Base-by-base conservation (phyloP, 345 rosid genomes). In the Adansonia digitata region DNA sequence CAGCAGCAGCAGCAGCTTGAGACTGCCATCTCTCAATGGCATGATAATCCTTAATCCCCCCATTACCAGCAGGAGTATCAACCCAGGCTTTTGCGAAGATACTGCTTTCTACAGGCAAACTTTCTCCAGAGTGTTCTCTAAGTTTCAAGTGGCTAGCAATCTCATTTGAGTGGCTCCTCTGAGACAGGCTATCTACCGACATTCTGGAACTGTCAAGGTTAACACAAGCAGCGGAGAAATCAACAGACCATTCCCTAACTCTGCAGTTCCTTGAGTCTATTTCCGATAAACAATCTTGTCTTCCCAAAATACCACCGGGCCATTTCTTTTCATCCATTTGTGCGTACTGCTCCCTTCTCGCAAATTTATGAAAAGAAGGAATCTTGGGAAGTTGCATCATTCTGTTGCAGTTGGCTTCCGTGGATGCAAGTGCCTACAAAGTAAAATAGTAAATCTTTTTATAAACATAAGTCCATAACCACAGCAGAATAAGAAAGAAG, bases 1-100 rank as follows among this genome's bases (percentile, higher is more conserved):
- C 96, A 60, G 98, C 98, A 20, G 99, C 98, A 20, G 99, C 99
- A 83, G 99, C 98, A 43, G 99, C 99, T 90, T 93, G 98, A 82
- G 97, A 96, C 80, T 93, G 98, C 99, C 99, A 96, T 85, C 99
- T 89, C 78, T 93, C 98, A 79, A 93, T 93, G 74, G 99, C 99
- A 78, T 85, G 92, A 85, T 78, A 87, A 79, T 90, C 98, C 84
- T 93, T 96, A 69, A 87, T 82, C 72, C 94, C 92, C 72, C 75
- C 97, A 79, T 89, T 90, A 77, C 97, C 99, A 69, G 89, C 92
- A 63, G n/a, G n/a, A n/a, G 94, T 80, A 79, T 92, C 97, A 74
- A 96, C 94, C 99, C 99, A 96, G 48, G 97, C 99, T 82, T 89
- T 86, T 31, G 97, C 91, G 77, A 88, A 86, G 75, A 90, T 83